Evolutionary conservation across 2,329 filamentous ascomycete species (phyloP), one percentile per base, ranked within the genome.

Genomic region (Fonsecaea erecta): DNA sequence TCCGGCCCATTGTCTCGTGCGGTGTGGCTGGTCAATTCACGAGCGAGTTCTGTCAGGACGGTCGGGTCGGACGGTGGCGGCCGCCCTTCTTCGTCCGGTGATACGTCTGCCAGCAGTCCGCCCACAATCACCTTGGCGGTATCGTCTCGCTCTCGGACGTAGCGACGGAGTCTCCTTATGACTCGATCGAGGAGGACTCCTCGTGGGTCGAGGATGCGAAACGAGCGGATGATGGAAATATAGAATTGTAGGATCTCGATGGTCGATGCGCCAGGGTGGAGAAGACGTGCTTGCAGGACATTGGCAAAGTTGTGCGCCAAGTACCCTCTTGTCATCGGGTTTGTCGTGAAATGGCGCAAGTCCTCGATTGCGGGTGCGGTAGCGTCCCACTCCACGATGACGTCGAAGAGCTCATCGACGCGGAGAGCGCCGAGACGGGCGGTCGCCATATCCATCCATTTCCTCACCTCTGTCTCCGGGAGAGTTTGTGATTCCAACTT

Each of bases 151-250:
- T 86, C 84, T 52, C 86, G 82, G 43, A 90, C 78, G 73, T 90
- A 90, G 57, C 82, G 80, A 11, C 88, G 83, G 59, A 90, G 85
- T 0, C 86, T 85, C 21, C 84, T 78, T n/a, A 86, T 85, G 46
- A 90, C 84, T n/a, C 87, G 84, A 70, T 89, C 87, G 0, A 90
- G 80, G 11, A 90, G 77, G 2, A 90, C 87, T 1, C 87, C 88
- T 66, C 86, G 86, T 0, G 87, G 83, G 66, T 90, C 88, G 14
- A 90, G 77, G 18, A 85, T 77, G 56, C 85, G 83, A 69, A 90
- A 90, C 0, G 85, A 83, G 40, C 85, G 84, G 62, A 90, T 90
- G 26, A 89, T 84, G 2, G 83, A 87, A 64, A 90, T 88, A 74
- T 90, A 90, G 7, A 88, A 77, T 67, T 87, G 85, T n/a, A 90